Evolutionary conservation across 2,329 filamentous ascomycete genomes (phyloP), one percentile per base, ranked within the genome.

Genomic region (Xylariaceae sp.): DNA sequence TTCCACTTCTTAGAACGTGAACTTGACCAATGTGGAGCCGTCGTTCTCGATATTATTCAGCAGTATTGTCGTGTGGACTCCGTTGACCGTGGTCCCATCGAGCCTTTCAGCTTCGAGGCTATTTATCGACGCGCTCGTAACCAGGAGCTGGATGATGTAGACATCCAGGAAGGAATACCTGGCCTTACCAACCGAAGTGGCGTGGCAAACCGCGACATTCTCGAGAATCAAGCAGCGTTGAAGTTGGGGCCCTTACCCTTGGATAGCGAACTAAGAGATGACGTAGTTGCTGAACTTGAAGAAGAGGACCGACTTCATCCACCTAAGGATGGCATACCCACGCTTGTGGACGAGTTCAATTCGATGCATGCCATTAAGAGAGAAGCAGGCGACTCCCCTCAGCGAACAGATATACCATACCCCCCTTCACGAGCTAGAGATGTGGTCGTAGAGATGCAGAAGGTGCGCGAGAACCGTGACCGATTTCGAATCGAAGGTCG

Each of bases 1-100:
- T 88, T 96, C 66, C 89, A 92, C 63, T 96, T 93, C 64, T 78
- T 99, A 0, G 92, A 97, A 70, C 85, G 86, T n/a, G 92, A 96
- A 59, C 83, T 87, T 11, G 88, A 90, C 44, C 84, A 88, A 46
- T 92, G 92, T 9, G 93, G 92, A 13, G 83, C 84, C 6, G 84
- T 93, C 11, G 84, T 97, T 60, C 84, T 88, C 30, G 84, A 86
- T 40, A 80, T 97, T 13, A 78, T 97, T 15, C 79, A 83, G 36
- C 74, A 77, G 0, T 77, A 82, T 62, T 86, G 83, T 66, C 75
- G 81, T 49, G 70, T 88, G 16, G 80, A 83, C 56, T 78, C 80
- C 4, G 84, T 83, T 1, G 76, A 78, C 18, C 77, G 84, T 21
- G 84, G 85, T 0, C 84, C 84, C 1, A 82, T 87, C 27, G 84